phyloP scores from a whole-genome alignment of 176 grass and related monocot genomes.

The Pontederia crassipes region DNA sequence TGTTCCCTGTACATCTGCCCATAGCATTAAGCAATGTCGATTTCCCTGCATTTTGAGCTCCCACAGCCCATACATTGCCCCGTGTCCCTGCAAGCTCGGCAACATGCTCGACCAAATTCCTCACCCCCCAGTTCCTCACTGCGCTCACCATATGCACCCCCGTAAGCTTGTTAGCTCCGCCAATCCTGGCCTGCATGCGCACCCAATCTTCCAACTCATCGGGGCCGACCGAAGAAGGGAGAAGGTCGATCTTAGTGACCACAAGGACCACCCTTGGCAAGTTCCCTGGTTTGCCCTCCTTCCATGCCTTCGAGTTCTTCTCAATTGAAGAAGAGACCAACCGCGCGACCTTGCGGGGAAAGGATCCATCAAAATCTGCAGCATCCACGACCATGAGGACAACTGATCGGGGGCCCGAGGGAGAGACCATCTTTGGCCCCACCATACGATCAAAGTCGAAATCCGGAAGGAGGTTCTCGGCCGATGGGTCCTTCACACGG shows the following conservation, averaged over 20 bases:
- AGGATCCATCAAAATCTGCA: conserved; percentile 72
- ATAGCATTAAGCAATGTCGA: conserved; percentile 82
- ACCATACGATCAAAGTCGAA: conserved; percentile 66
- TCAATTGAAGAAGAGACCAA: conserved; percentile 36
- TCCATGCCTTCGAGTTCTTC: conserved; percentile 37
- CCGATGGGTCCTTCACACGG: conserved; percentile 46
- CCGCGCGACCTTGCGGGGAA: conserved; percentile 57
- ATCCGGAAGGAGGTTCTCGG: conserved; percentile 57
- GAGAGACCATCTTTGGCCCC: conserved; percentile 55
- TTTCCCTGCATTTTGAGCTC: conserved; percentile 70
- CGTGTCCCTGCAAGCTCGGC: conserved; percentile 45
- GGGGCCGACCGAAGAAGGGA: conserved; percentile 41
- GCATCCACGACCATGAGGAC: conserved; percentile 73
- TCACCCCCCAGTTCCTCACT: conserved; percentile 52
- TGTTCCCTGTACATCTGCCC: conserved; percentile 37
- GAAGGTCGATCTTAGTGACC: conserved; percentile 68
- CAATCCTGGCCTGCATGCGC: conserved; percentile 31
- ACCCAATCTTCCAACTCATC: conserved; percentile 61
- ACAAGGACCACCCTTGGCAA: conserved; percentile 50
- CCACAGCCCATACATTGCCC: conserved; percentile 89
- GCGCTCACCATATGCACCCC: conserved; percentile 67
- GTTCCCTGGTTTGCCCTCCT: conserved; percentile 37
- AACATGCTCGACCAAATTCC: conserved; percentile 53
- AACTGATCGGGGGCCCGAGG: conserved; percentile 54
- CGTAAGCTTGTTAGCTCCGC: conserved; percentile 34